phyloP scores from a whole-genome alignment of 192 early-diverging fungal species.

The Rhizoclosmatium sp. region DNA sequence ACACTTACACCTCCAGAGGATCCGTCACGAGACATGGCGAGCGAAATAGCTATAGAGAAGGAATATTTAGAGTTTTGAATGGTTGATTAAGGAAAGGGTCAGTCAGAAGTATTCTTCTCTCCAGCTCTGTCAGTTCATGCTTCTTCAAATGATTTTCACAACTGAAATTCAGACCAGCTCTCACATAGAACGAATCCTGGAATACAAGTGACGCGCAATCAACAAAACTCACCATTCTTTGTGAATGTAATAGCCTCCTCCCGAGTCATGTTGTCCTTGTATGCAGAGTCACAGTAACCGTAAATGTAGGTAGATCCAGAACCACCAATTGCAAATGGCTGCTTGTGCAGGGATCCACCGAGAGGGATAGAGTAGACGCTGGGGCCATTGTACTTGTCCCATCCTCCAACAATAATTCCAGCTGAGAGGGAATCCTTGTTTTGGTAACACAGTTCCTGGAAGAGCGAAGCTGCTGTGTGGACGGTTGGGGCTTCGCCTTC shows the following conservation, averaged over 20 bases:
- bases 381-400: constrained; percentile 91
- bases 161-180: no score
- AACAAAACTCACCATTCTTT: constrained; percentile 76
- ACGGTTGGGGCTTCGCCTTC: constrained; percentile 86
- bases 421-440: constrained; percentile 91
- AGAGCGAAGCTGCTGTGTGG: constrained; percentile 84
- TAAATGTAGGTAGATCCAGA: constrained; percentile 97
- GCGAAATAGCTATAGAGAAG: constrained; percentile 72
- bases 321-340: constrained; percentile 94
- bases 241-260: constrained; percentile 93
- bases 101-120: no score
- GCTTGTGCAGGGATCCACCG: constrained; percentile 90
- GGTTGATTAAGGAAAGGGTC: neutral
- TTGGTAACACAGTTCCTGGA: constrained; percentile 92
- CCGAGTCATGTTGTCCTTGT: constrained; percentile 78
- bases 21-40: constrained; percentile 96
- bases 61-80: neutral
- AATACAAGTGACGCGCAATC: no score
- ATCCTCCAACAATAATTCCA: constrained; percentile 97
- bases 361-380: constrained; percentile 90
- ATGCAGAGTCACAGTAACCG: constrained; percentile 95
- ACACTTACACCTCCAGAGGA: constrained; percentile 94
- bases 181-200: no score
- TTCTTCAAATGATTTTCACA: no score
- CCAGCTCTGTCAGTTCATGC: no score